Evolutionary conservation across 2,329 filamentous ascomycete species (phyloP).

Genomic region (Chaetothyriales sp.): DNA sequence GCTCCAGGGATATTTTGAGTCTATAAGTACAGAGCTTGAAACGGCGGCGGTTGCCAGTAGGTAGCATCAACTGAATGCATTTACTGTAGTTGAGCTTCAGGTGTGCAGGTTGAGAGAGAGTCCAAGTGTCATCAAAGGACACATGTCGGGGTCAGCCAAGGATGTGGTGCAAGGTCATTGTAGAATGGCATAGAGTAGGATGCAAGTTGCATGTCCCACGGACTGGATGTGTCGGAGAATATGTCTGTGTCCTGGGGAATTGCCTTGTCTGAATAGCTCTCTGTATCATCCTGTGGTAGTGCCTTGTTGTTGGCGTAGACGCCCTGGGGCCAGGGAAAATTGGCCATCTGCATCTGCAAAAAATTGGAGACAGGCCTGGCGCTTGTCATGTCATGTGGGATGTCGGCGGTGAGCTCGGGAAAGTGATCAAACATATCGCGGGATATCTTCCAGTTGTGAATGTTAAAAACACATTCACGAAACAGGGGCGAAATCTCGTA

Average conservation of each 20-base stretch:
- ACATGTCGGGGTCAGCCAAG: background rate
- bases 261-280: no score
- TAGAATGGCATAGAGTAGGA: background rate
- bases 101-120: no score
- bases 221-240: background rate
- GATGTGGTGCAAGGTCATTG: background rate
- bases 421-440: slow-evolving; percentile 13
- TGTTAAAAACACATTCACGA: slow-evolving; percentile 12
- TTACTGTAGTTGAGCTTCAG: no score
- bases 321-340: background rate
- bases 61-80: no score
- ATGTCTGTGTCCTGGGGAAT: no score
- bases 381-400: slow-evolving; percentile 6
- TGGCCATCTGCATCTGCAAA: background rate
- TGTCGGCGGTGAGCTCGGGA: slow-evolving; percentile 14
- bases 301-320: background rate
- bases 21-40: no score
- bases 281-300: background rate
- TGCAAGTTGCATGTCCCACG: background rate
- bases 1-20: no score
- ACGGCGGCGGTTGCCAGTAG: no score
- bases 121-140: no score
- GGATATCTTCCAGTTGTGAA: slow-evolving; percentile 15
- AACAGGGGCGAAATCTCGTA: slow-evolving; percentile 15
- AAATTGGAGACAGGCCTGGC: background rate